Percentiles rank a stretch among this genome's conserved stretches.
Conservation (phyloP, 805 yeast genomes). For the Lipomyces starkeyi region DNA sequence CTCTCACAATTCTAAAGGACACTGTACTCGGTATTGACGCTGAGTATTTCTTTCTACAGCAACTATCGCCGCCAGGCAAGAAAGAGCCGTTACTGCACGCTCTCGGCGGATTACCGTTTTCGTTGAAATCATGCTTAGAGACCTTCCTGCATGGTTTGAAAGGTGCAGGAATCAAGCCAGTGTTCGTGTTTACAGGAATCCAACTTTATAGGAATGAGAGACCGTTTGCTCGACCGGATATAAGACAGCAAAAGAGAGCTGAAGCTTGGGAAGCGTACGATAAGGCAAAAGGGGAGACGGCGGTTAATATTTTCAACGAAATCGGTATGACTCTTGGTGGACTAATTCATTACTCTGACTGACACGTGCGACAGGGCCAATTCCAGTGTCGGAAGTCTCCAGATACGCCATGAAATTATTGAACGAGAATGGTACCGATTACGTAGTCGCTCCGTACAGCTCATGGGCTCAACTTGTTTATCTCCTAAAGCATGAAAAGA, state of each 20-base stretch:
- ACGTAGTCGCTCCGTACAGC: constrained; percentile 79
- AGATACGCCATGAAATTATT: constrained; percentile 58
- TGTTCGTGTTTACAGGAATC: constrained; percentile 76
- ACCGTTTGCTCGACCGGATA: constrained; percentile 33
- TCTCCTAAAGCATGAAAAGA: constrained; percentile 55
- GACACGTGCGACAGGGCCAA: constrained; percentile 16
- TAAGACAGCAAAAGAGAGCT: constrained; percentile 46
- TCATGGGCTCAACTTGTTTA: constrained; percentile 83
- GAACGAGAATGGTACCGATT: constrained; percentile 62
- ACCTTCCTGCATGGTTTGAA: constrained; percentile 67
- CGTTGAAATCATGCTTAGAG: constrained; percentile 61
- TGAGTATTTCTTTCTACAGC: constrained; percentile 72
- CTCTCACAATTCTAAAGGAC: constrained; percentile 67
- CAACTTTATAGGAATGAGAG: constrained; percentile 31
- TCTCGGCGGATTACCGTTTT: constrained; percentile 78
- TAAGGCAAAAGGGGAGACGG: constrained; percentile 47
- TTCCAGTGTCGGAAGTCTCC: constrained; percentile 24
- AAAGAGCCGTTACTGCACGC: constrained; percentile 76
- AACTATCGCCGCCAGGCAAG: constrained; percentile 57
- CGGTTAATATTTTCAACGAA: constrained; percentile 43
- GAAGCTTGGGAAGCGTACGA: constrained; percentile 52
- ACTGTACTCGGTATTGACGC: constrained; percentile 84
- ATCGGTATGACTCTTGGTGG: constrained; percentile 19
- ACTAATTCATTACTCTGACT: background rate
- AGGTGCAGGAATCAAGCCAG: constrained; percentile 70